Evolutionary conservation across 164 flowering plant genomes (phyloP).

Genomic region (Cinnamomum chago): DNA sequence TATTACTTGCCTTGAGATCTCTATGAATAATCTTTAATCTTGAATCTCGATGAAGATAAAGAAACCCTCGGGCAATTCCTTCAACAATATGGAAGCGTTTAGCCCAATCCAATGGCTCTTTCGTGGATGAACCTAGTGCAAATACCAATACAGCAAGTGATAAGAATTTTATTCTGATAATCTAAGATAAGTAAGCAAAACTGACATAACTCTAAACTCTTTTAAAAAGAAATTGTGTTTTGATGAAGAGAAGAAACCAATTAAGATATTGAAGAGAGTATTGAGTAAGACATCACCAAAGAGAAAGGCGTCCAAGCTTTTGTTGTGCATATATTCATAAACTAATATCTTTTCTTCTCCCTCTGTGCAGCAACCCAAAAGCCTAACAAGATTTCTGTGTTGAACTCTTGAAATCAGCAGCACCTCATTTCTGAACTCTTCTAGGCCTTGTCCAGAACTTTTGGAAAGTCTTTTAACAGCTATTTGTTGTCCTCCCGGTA

Average conservation of each 20-base stretch:
- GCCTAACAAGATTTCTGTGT: slow-evolving; percentile 38
- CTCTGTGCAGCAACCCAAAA: slow-evolving; percentile 35
- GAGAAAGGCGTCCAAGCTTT: slow-evolving; percentile 26
- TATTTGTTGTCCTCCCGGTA: slow-evolving; percentile 25
- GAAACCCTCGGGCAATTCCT: slow-evolving; percentile 55
- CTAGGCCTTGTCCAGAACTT: slow-evolving; percentile 32
- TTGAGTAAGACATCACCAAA: slow-evolving; percentile 18
- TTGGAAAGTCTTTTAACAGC: slow-evolving; percentile 45
- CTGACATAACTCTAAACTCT: too few species aligned
- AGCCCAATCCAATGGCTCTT: slow-evolving; percentile 17
- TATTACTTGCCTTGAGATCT: slow-evolving; percentile 56
- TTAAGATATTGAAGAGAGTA: not conserved
- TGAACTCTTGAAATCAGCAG: slow-evolving; percentile 34
- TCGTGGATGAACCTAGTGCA: slow-evolving; percentile 24
- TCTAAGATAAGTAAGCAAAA: not conserved
- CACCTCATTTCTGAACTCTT: slow-evolving; percentile 37
- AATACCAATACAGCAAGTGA: too few species aligned
- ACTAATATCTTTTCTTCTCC: slow-evolving; percentile 33
- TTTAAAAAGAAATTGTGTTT: not conserved
- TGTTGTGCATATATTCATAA: slow-evolving; percentile 39
- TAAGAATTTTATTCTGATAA: too few species aligned
- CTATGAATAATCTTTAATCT: slow-evolving; percentile 46
- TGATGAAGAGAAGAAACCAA: not conserved
- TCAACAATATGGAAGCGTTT: slow-evolving; percentile 23
- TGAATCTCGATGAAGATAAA: slow-evolving; percentile 62